Percentiles rank a stretch among this genome's conserved stretches.
Conservation (phyloP, 148 eudicot species). For the Amaranthus palmeri region DNA sequence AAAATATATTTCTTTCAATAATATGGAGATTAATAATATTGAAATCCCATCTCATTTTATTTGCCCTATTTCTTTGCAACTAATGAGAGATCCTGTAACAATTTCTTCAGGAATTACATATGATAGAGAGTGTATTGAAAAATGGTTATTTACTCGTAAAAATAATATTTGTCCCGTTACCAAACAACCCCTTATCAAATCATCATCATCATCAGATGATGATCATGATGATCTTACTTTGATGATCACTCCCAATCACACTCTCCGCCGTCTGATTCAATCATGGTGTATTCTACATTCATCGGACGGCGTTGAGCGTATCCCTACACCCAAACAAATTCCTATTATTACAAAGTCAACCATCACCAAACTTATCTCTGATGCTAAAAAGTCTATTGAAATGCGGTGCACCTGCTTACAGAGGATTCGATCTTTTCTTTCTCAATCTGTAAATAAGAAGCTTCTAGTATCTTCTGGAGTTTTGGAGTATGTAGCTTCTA, state of each 20-base stretch:
- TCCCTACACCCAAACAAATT: slow-evolving; percentile 66
- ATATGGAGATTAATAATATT: slow-evolving; percentile 39
- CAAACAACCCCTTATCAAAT: slow-evolving; percentile 36
- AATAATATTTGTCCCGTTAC: slow-evolving; percentile 62
- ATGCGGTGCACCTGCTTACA: slow-evolving; percentile 33
- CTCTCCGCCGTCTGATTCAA: slow-evolving; percentile 86
- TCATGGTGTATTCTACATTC: slow-evolving; percentile 80
- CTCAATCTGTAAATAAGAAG: slow-evolving; percentile 23
- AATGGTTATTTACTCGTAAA: slow-evolving; percentile 52
- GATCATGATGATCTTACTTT: slow-evolving; percentile 12
- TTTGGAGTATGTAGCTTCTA: slow-evolving; percentile 34
- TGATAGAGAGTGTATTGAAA: slow-evolving; percentile 67
- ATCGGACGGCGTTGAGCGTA: slow-evolving; percentile 52
- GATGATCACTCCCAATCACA: slow-evolving; percentile 74
- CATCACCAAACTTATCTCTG: slow-evolving; percentile 43
- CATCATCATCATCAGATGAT: slow-evolving; percentile 2
- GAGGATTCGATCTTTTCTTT: slow-evolving; percentile 34
- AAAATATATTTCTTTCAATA: not conserved
- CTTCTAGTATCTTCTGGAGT: slow-evolving; percentile 40
- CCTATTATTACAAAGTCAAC: slow-evolving; percentile 33
- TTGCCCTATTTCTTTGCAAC: slow-evolving; percentile 84
- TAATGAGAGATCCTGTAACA: slow-evolving; percentile 86
- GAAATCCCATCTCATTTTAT: slow-evolving; percentile 72
- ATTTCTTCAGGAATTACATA: slow-evolving; percentile 76
- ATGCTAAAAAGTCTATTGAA: slow-evolving; percentile 33